These are phyloP conservation scores for Choiromyces venosus DNA, from an alignment of 495 filamentous ascomycete genomes.

Conservation along the genomic window DNA sequence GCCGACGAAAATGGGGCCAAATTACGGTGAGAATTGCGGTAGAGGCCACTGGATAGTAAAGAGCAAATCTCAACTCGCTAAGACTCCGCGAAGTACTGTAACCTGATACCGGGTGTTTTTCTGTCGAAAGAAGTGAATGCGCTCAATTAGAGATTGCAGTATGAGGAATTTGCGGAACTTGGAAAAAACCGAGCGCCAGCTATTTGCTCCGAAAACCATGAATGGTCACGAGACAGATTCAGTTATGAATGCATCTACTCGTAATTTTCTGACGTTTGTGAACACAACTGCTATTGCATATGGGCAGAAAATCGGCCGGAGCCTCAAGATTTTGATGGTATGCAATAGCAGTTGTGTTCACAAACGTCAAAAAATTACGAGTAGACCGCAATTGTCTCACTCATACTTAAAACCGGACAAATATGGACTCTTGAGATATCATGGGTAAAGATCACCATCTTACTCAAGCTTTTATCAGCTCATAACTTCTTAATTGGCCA, in stretches of 20 bases:
- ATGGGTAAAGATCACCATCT: not conserved
- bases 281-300: too few species aligned
- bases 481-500: not conserved
- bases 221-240: not conserved
- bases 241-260: not conserved
- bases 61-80: not conserved
- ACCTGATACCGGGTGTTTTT: not conserved
- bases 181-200: not conserved
- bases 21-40: not conserved
- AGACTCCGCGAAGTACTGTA: not conserved
- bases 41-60: not conserved
- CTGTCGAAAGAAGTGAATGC: not conserved
- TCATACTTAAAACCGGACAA: not conserved
- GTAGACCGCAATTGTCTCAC: not conserved
- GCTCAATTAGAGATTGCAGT: not conserved
- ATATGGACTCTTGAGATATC: not conserved
- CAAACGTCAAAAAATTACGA: too few species aligned
- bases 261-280: too few species aligned
- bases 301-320: too few species aligned
- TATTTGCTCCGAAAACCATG: not conserved
- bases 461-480: not conserved
- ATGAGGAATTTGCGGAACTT: not conserved
- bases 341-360: too few species aligned
- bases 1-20: not conserved
- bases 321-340: too few species aligned